Evolutionary conservation across 106 monocot species (phyloP).

Genomic region (Allium cepa): DNA sequence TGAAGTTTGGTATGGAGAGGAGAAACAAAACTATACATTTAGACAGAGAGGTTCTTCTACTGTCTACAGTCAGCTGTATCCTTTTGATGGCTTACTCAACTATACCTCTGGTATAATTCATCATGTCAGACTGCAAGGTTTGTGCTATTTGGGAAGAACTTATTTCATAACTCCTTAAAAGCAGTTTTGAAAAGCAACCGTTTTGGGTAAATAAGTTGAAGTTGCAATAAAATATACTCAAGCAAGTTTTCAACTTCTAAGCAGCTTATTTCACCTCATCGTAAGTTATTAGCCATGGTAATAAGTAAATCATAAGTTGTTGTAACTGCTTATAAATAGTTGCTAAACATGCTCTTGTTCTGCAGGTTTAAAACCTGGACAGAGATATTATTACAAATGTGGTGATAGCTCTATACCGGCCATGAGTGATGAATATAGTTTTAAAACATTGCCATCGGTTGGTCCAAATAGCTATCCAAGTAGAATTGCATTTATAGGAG

Average conservation of each 20-base stretch:
- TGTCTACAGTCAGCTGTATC: conserved; percentile 77
- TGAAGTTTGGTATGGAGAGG: conserved; percentile 43
- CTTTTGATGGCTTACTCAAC: conserved; percentile 68
- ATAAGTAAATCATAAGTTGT: no score
- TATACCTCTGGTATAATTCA: conserved; percentile 94
- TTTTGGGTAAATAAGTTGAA: no score
- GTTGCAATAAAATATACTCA: no score
- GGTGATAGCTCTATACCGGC: conserved; percentile 61
- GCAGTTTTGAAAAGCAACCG: no score
- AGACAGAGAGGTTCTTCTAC: conserved; percentile 57
- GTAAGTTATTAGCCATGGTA: no score
- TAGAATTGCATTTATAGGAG: conserved; percentile 68
- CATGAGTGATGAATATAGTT: conserved; percentile 59
- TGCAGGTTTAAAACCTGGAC: conserved; percentile 59
- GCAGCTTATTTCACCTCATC: no score
- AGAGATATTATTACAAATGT: conserved; percentile 74
- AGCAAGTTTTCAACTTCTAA: no score
- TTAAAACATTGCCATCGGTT: conserved; percentile 44
- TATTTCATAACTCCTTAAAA: no score
- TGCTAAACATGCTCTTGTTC: no score
- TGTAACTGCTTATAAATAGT: background rate
- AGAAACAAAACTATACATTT: conserved; percentile 5
- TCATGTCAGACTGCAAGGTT: conserved; percentile 41
- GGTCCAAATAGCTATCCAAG: conserved; percentile 22
- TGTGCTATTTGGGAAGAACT: no score